Evolutionary conservation across 2,329 filamentous ascomycete species (phyloP), one percentile per base, ranked within the genome.

Genomic region (Plenodomus biglobosus): DNA sequence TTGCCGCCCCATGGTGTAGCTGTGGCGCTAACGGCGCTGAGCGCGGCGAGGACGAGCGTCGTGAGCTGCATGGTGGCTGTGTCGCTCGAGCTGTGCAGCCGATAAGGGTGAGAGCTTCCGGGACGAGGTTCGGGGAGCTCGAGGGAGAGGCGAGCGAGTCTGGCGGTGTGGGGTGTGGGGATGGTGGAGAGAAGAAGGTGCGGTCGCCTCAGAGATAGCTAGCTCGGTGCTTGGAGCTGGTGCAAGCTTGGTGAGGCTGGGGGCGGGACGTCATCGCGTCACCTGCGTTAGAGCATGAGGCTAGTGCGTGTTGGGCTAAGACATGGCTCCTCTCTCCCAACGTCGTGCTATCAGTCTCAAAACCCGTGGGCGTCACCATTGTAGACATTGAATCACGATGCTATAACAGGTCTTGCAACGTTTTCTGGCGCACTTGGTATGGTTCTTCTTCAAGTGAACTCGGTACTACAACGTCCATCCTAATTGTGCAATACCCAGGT

Each of bases 21-120:
- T 15, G 61, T 57, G 48, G 78, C 73, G 43, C 78, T 69, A 44
- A 73, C 73, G 51, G 76, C 70, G 49, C 75, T 65, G 52, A 78
- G 64, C 50, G 77, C 70, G 51, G 70, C 58, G 27, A 79, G 58
- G 46, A 80, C 55, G 34, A 71, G 40, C 2, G 65, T 55, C 16
- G 66, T 58, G 57, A 71, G 53, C 66, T 68, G 65, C 70, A 73
- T 73, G 36, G 39, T 56, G 52, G 38, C 32, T 32, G 27, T n/a
- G n/a, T n/a, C n/a, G n/a, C n/a, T n/a, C n/a, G n/a, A n/a, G n/a
- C n/a, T n/a, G n/a, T n/a, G n/a, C n/a, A n/a, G n/a, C n/a, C 27
- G 27, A 32, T 24, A 24, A 24, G 5, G 22, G 22, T 24, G 22
- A 24, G n/a, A 24, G 22, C 22, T 24, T 24, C n/a, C 22, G 22